Conservation (phyloP, 2,329 filamentous ascomycete species). For the Fusarium graminum region DNA sequence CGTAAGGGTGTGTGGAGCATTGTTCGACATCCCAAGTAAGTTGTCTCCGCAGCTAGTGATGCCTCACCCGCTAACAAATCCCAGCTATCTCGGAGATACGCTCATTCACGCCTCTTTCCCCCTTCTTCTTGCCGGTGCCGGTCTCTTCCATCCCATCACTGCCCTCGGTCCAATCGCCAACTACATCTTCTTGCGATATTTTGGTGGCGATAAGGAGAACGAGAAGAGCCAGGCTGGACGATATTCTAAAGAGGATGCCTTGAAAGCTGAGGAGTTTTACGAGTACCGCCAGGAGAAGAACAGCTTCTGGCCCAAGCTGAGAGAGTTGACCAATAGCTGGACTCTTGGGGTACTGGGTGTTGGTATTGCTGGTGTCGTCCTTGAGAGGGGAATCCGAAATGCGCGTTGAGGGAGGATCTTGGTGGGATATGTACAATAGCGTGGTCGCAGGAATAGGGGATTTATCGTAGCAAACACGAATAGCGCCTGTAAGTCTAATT, state of each 20-base stretch:
- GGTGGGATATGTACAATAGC: neutral
- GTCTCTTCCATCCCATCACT: slow-evolving; percentile 10
- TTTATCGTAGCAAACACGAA: no score
- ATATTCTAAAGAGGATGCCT: slow-evolving; percentile 12
- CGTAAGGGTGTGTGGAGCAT: slow-evolving; percentile 25
- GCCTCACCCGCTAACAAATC: fast-evolving
- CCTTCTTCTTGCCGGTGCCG: slow-evolving; percentile 11
- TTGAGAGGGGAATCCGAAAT: slow-evolving; percentile 6
- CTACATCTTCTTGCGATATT: slow-evolving; percentile 22
- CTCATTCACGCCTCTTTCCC: slow-evolving; percentile 23
- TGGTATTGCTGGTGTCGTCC: slow-evolving; percentile 5
- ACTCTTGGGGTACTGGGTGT: neutral
- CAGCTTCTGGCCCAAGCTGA: slow-evolving; percentile 22
- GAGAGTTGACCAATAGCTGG: slow-evolving; percentile 15
- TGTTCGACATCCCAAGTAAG: slow-evolving; percentile 33
- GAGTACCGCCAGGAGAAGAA: slow-evolving; percentile 24
- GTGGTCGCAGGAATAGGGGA: no score
- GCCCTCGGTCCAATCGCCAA: slow-evolving; percentile 14
- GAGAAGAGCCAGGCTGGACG: slow-evolving; percentile 15
- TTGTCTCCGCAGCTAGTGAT: fast-evolving
- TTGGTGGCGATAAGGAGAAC: slow-evolving; percentile 18
- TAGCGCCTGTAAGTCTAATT: no score
- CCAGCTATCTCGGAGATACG: slow-evolving; percentile 16
- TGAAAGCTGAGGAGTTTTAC: neutral
- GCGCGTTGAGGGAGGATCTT: neutral